These are phyloP conservation scores for Gilbertella persicaria DNA, from an alignment of 371 early-diverging fungal species.

Conservation along the genomic window DNA sequence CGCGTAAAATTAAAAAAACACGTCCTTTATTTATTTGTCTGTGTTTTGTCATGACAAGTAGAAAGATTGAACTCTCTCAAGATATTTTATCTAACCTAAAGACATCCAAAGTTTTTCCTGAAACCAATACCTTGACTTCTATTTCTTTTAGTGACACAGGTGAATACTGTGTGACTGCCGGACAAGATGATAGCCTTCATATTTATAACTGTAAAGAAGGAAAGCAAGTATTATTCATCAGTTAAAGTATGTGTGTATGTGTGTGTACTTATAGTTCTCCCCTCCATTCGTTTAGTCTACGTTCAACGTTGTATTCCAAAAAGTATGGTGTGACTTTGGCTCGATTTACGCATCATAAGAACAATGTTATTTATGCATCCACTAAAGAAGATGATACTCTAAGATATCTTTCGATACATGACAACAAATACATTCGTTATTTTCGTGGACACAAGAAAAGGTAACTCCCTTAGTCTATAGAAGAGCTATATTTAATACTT, in stretches of 20 bases:
- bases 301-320: slow-evolving; percentile 72
- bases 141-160: slow-evolving; percentile 79
- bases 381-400: slow-evolving; percentile 93
- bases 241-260: background rate
- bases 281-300: slow-evolving; percentile 35
- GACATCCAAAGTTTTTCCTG: slow-evolving; percentile 68
- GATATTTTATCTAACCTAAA: slow-evolving; percentile 36
- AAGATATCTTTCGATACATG: slow-evolving; percentile 88
- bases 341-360: slow-evolving; percentile 79
- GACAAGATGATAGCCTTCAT: slow-evolving; percentile 80
- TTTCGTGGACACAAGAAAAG: slow-evolving; percentile 83
- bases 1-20: too few species aligned
- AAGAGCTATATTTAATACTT: too few species aligned
- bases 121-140: slow-evolving; percentile 71
- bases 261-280: too few species aligned
- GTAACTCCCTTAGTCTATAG: slow-evolving; percentile 38
- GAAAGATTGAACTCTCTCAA: slow-evolving; percentile 30
- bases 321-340: slow-evolving; percentile 86
- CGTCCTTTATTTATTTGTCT: too few species aligned
- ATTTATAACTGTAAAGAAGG: slow-evolving; percentile 78
- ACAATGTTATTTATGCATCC: slow-evolving; percentile 83
- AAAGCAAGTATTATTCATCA: slow-evolving; percentile 50
- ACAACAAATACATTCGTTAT: slow-evolving; percentile 91
- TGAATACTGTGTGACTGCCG: slow-evolving; percentile 70
- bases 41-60: slow-evolving; percentile 12